Base-by-base conservation (phyloP, 2,329 filamentous ascomycete genomes). In the Penicillium brasilianum region DNA sequence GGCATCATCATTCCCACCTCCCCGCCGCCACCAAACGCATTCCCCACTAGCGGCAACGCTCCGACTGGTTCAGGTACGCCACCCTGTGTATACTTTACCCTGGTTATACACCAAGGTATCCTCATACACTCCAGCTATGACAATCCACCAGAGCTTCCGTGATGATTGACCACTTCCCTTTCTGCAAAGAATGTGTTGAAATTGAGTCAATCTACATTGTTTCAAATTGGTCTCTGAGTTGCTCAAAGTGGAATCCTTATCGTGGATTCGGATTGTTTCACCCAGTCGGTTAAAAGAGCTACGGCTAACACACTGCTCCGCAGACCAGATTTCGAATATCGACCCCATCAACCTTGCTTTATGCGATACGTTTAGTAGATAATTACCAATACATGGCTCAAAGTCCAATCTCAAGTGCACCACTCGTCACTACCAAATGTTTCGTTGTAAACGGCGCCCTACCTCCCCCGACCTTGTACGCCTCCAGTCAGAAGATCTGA, bases 111-210 rank as follows among this genome's bases (percentile, higher is more conserved):
- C 8, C 32, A 13, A 14, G 16, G 13, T 37, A 22, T 44, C 2
- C 18, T 10, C 41, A 44, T 34, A 34, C 32, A 10, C n/a, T 34
- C 32, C 11, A 2, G 32, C 32, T 2, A 34, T 34, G 5, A 41
- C 16, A 1, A n/a, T 18, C 18, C 22, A 39, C 28, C 25, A 46
- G 16, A 54, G 48, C 60, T 51, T 53, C 59, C 50, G 46, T 63
- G 61, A 63, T 63, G 61, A 63, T 59, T 25, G 61, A 63, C 61
- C 61, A 59, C 60, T 61, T 63, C 61, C 61, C 61, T 63, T 63
- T 63, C 61, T 61, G 61, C 61, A 63, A 63, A 53, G 41, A 50
- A 56, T 56, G 55, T 63, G 61, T 63, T 56, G 61, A 63, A 53
- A 57, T 48, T 34, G 50, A 44, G 61, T 62, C 61, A 32, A 62